Percentiles rank a stretch among this genome's conserved stretches.
Evolutionary conservation across 352 stramenopile genomes (phyloP).

Genomic region (Pythium dissimile): DNA sequence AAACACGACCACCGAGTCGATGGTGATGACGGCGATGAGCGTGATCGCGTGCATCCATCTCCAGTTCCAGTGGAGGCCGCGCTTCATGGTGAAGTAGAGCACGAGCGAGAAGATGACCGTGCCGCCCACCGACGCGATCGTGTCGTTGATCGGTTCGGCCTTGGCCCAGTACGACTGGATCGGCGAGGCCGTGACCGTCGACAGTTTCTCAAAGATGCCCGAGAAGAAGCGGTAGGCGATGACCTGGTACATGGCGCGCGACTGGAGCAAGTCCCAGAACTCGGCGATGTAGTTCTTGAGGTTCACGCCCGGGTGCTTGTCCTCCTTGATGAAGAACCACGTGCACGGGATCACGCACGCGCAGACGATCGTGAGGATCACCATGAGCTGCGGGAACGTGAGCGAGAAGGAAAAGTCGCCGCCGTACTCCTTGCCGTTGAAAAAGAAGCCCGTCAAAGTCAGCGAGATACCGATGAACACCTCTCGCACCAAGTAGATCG

Average conservation of each 20-base stretch:
- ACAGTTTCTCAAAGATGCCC: slow-evolving; percentile 27
- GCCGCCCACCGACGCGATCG: slow-evolving; percentile 28
- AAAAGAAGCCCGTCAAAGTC: slow-evolving; percentile 17
- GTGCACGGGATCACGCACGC: slow-evolving; percentile 23
- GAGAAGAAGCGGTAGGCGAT: slow-evolving; percentile 11
- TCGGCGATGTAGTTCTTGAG: slow-evolving; percentile 25
- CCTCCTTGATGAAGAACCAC: slow-evolving; percentile 30
- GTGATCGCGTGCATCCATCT: slow-evolving; percentile 12
- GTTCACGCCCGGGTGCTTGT: slow-evolving; percentile 14
- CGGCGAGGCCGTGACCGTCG: slow-evolving; percentile 22
- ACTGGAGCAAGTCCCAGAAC: slow-evolving; percentile 28
- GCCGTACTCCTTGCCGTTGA: slow-evolving; percentile 31
- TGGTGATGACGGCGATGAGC: slow-evolving; percentile 2
- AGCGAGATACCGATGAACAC: slow-evolving; percentile 10
- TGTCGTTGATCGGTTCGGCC: slow-evolving; percentile 40
- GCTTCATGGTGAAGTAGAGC: slow-evolving; percentile 17
- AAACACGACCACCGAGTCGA: slow-evolving; percentile 8
- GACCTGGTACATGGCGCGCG: slow-evolving; percentile 12
- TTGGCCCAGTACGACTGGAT: slow-evolving; percentile 30
- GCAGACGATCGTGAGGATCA: slow-evolving; percentile 12
- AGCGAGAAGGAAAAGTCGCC: slow-evolving; percentile 7
- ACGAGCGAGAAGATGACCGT: slow-evolving; percentile 23
- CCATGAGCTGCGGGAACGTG: slow-evolving; percentile 12
- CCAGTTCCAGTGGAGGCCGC: slow-evolving; percentile 11
- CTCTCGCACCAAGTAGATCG: slow-evolving; percentile 15